Evolutionary conservation across 1,284 basidiomycete genomes (phyloP), one percentile per base, ranked within the genome.

Genomic region (Gomphus bonarii): DNA sequence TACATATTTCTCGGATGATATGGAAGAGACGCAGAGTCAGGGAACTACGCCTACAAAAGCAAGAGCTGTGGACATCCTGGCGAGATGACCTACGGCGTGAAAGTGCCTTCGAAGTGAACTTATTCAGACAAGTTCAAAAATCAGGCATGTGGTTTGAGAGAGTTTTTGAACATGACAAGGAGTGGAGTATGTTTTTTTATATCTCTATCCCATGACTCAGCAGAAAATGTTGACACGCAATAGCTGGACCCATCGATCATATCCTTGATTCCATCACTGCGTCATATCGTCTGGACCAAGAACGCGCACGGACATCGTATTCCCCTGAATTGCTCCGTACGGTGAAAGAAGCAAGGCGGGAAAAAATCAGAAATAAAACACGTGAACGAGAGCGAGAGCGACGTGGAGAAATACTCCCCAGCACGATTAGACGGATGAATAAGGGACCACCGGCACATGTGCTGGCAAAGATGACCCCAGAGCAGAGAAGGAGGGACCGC

Each of bases 1-100:
- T 70, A 2, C 72, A 76, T 14, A 76, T 92, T 43, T 76, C 79
- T 0, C 76, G 78, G 64, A 90, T 91, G 74, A 88, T 94, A 35
- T 65, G 69, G 20, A 73, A 74, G 16, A 78, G 92, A 1, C 73
- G 79, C 18, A 63, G 67, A 14, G 72, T 75, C 0, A 74, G 81
- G 6, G 73, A 74, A 14, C 68, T 70, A 30, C 75, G 86, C 0
- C 62, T 74, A n/a, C 69, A 64, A 6, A 64, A 63, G 49, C 66
- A 65, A 14, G 66, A 65, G 2, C 61, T 3, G 75, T 74, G 22
- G 67, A 67, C 54, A 62, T 70, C 8, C 59, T 47, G 18, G 50
- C n/a, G 54, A 49, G 60, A 71, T 0, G 78, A 86, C 65, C 63
- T 90, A 14, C 57, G 63, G 4, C 57, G 66, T 14, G 91, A 93